Base-by-base conservation (phyloP, 352 stramenopile species). In the Achlya hypogyna region DNA sequence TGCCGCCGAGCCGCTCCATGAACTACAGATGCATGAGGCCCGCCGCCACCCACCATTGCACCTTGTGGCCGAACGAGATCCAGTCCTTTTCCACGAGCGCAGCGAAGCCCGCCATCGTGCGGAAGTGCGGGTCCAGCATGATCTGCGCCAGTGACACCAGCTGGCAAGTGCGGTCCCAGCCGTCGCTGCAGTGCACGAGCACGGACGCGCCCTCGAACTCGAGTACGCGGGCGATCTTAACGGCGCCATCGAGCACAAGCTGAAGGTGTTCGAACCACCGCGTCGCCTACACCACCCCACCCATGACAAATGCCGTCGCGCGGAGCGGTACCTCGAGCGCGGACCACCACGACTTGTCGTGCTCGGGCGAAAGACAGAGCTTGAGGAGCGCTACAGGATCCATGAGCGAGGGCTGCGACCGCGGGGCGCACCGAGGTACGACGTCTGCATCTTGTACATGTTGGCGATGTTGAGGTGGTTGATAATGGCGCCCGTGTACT, bases 401-500 rank as follows among this genome's bases (percentile, higher is more conserved):
- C 6, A 40, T 23, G 6, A 62, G 31, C 53, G 10, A 8, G 29
- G 20, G 20, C 18, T 27, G 20, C 6, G 53, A 35, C n/a, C n/a
- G n/a, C n/a, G n/a, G 82, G 18, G 28, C 25, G 31, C 32, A 65
- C 45, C 51, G 75, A 53, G 38, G 27, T 84, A 86, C 22, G 84
- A 86, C 52, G 82, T 89, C 69, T 92, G 84, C 81, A 98, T 94
- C 1, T 83, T 88, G 68, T 98, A 96, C 79, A 98, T 98, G 74
- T 98, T 97, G 18, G 84, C 78, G 58, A 98, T 97, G 56, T 96
- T 84, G 45, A 96, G 73, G 59, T 95, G 92, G 27, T 87, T 75
- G 18, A 97, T 69, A 29, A 87, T 78, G 1, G 86, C 85, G 5
- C 84, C 86, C 10, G 75, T 74, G 42, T 94, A 94, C 63, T 95